phyloP scores from a whole-genome alignment of 495 filamentous ascomycete species.

The Penicillium subrubescens region DNA sequence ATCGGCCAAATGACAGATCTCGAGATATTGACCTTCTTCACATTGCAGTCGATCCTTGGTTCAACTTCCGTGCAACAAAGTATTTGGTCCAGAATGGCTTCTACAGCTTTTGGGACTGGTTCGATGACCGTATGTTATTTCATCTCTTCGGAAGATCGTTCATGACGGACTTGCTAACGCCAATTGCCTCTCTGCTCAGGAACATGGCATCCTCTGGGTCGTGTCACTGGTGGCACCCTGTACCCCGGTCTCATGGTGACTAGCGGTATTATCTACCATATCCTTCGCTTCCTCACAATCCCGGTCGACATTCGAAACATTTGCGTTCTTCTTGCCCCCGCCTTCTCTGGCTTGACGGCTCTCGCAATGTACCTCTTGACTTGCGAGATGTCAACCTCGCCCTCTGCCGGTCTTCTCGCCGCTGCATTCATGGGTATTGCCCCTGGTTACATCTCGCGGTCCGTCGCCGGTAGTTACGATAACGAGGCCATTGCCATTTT shows the following conservation, averaged over 20 bases:
- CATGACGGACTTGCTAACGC: slow-evolving; percentile 22
- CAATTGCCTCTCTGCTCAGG: slow-evolving; percentile 46
- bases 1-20: slow-evolving; percentile 9
- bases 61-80: slow-evolving; percentile 98
- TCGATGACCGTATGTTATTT: slow-evolving; percentile 81
- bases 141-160: slow-evolving; percentile 13
- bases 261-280: slow-evolving; percentile 93
- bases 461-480: slow-evolving; percentile 98
- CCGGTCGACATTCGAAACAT: slow-evolving; percentile 99
- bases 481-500: slow-evolving; percentile 99
- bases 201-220: slow-evolving; percentile 99
- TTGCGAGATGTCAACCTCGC: slow-evolving; percentile 89
- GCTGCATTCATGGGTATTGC: slow-evolving; percentile 97
- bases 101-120: slow-evolving; percentile 99
- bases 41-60: slow-evolving; percentile 94
- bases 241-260: slow-evolving; percentile 99
- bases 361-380: slow-evolving; percentile 94
- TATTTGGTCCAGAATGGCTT: slow-evolving; percentile 96
- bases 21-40: slow-evolving; percentile 24
- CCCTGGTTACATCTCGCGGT: slow-evolving; percentile 96
- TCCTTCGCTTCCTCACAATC: slow-evolving; percentile 86
- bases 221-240: slow-evolving; percentile 97
- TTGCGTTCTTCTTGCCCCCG: slow-evolving; percentile 94
- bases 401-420: slow-evolving; percentile 91
- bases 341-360: slow-evolving; percentile 93